phyloP scores from a whole-genome alignment of 2,329 filamentous ascomycete species.

The Cordyceps javanica region DNA sequence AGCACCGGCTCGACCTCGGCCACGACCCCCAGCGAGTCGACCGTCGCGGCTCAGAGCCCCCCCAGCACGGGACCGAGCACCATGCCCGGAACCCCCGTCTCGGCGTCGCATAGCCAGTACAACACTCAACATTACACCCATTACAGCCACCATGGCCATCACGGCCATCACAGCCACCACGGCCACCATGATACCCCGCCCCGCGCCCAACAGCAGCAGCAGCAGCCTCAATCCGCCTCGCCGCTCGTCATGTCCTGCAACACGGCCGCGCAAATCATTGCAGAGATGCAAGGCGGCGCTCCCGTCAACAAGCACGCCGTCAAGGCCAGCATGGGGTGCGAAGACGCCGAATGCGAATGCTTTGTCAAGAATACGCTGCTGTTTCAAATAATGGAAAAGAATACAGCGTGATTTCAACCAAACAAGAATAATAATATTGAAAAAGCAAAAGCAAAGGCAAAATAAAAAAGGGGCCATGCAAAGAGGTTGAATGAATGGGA shows the following conservation, averaged over 20 bases:
- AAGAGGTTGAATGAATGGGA: background rate
- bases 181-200: background rate
- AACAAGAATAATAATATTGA: too few relatives aligned
- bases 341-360: conserved; percentile 14
- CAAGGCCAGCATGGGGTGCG: conserved; percentile 26
- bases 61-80: conserved; percentile 10
- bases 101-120: background rate
- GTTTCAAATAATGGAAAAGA: conserved; percentile 14
- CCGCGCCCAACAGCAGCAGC: background rate
- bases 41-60: conserved; percentile 2
- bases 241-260: conserved; percentile 30
- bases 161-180: background rate
- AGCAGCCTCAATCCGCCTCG: conserved; percentile 14
- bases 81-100: conserved; percentile 12
- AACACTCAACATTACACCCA: background rate
- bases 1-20: background rate
- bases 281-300: conserved; percentile 31
- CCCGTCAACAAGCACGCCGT: conserved; percentile 19
- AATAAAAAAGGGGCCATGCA: background rate
- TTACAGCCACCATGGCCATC: background rate
- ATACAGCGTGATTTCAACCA: background rate
- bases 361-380: conserved; percentile 15
- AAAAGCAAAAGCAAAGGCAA: background rate
- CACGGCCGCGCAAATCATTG: conserved; percentile 31
- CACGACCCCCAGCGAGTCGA: conserved; percentile 7